Base-by-base conservation (phyloP, 1,284 basidiomycete genomes). In the Kwoniella shivajii region DNA sequence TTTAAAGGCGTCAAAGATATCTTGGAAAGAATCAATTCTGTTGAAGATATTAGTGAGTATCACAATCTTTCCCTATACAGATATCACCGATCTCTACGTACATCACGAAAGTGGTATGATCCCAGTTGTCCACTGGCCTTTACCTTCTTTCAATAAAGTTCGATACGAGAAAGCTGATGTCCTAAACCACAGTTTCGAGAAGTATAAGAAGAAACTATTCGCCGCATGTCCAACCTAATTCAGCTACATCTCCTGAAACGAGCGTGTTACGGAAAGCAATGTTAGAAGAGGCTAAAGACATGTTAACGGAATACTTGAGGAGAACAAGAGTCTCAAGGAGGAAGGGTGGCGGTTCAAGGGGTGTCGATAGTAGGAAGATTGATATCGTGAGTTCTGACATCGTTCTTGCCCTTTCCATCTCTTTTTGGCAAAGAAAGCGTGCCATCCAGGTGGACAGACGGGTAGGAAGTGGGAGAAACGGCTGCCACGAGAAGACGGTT, bases 1-100 rank as follows among this genome's bases (percentile, higher is more conserved):
- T 74, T 65, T 38, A 65, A 71, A 13, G 80, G 80, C 0, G 50
- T 81, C 24, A 54, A 61, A 49, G 56, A 61, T 2, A 63, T 75
- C 11, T 60, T 78, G 30, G 58, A 62, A 6, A 59, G 61, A 13
- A 73, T 71, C 54, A 64, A 64, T 20, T 56, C 66, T 10, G 60
- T 79, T 6, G 75, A 80, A 1, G 72, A 74, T 1, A 78, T 79
- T 48, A 77, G 80, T 80, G 45, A 66, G 80, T 71, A 1, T 11
- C 16, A 16, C 10, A 27, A 34, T 18, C 26, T 26, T 24, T 42
- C 7, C n/a, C n/a, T n/a, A n/a, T n/a, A n/a, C n/a, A n/a, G n/a
- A n/a, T n/a, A n/a, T n/a, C n/a, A n/a, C n/a, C n/a, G n/a, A n/a
- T n/a, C n/a, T n/a, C n/a, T n/a, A n/a, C n/a, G n/a, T n/a, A n/a